A percentile compares a stretch with the other conserved stretches of the same genome.
Evolutionary conservation across 2,329 filamentous ascomycete genomes (phyloP).

Genomic region (Trichoderma gracile): DNA sequence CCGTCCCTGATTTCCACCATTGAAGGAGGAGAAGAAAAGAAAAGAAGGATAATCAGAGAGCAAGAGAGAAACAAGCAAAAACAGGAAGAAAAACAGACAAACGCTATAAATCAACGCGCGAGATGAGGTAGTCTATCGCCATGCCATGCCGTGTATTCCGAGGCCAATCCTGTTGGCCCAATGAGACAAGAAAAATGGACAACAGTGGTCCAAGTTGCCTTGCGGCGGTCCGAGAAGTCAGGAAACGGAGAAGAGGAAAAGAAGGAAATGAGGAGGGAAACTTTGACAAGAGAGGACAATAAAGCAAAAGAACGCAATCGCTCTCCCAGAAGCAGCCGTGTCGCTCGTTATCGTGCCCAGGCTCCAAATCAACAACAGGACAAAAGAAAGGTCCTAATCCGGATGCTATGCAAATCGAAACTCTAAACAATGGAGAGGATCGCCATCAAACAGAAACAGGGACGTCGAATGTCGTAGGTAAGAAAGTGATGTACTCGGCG

Average conservation of each 20-base stretch:
- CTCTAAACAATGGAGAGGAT: conserved; percentile 20
- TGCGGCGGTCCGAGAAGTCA: conserved; percentile 31
- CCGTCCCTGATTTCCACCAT: conserved; percentile 11
- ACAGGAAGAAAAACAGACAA: neutral
- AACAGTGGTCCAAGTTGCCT: conserved; percentile 29
- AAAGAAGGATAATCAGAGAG: conserved; percentile 2
- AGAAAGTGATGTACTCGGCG: conserved; percentile 19
- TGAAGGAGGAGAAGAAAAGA: neutral
- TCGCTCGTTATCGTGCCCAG: conserved; percentile 17
- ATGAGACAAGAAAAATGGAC: conserved; percentile 17
- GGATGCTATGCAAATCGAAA: conserved; percentile 34
- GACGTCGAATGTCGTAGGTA: conserved; percentile 11
- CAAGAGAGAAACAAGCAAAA: neutral
- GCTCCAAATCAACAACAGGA: conserved; percentile 27
- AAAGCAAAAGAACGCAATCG: conserved; percentile 25
- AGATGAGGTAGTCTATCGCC: conserved; percentile 24
- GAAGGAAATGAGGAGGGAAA: conserved; percentile 1
- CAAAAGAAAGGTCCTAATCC: conserved; percentile 28
- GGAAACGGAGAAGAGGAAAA: neutral
- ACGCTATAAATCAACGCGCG: conserved; percentile 24
- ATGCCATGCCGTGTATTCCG: conserved; percentile 27
- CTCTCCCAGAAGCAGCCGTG: conserved; percentile 14
- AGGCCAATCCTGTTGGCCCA: conserved; percentile 27
- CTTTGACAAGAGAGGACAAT: conserved; percentile 26
- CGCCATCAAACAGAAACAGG: conserved; percentile 16